phyloP scores from a whole-genome alignment of 495 filamentous ascomycete genomes.

The Cairneyella variabilis region DNA sequence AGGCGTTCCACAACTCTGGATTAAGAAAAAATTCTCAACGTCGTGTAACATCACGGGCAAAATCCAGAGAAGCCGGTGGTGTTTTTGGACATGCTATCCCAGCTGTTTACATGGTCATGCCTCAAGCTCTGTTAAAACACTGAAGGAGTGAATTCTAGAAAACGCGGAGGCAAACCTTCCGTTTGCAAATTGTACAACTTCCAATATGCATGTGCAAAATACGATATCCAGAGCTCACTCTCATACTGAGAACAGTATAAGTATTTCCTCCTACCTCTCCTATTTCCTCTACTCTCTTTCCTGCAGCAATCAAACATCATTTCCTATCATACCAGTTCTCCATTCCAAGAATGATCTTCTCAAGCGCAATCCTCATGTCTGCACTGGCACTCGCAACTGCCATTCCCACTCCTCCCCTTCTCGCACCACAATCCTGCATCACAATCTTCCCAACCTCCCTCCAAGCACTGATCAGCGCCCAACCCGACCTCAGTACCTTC shows the following conservation, averaged over 20 bases:
- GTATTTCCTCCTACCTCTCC: neutral
- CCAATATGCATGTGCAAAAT: too few species aligned
- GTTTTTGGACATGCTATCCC: too few species aligned
- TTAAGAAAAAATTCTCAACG: neutral
- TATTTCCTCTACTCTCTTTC: neutral
- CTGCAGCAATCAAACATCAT: neutral
- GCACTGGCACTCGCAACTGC: neutral
- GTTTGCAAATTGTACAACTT: too few species aligned
- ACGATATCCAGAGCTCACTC: too few species aligned
- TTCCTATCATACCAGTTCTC: neutral
- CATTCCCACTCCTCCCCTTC: constrained; percentile 2
- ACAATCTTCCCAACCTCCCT: constrained; percentile 1
- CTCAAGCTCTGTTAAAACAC: too few species aligned
- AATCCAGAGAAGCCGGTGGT: too few species aligned
- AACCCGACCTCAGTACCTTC: neutral
- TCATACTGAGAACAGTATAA: too few species aligned
- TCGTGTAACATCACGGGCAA: neutral
- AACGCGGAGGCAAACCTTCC: too few species aligned
- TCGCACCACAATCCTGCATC: neutral
- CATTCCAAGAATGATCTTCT: neutral
- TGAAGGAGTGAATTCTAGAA: too few species aligned
- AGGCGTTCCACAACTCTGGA: neutral
- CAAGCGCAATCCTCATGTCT: neutral
- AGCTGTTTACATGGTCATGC: too few species aligned
- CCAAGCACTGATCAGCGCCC: neutral